Base-by-base conservation (phyloP, 441 rosid genomes). In the Melastoma candidum region DNA sequence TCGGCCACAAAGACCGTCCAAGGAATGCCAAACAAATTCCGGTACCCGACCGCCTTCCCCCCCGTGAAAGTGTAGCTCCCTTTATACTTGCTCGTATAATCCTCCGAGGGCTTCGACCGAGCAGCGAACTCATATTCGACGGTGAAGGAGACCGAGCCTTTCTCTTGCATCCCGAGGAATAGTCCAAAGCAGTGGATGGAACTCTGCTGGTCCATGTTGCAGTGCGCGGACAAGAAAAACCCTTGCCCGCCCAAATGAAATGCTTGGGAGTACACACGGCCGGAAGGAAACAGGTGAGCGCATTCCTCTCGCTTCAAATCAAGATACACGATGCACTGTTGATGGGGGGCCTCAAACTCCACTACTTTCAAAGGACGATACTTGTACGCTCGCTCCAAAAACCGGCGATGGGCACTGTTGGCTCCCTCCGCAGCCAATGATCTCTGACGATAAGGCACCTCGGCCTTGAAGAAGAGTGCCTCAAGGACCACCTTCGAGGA, bases 391-490 rank as follows among this genome's bases (percentile, higher is more conserved):
- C 67, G 48, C 56, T 63, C 67, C 46, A 56, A 55, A 32, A 54
- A 63, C 24, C 61, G 67, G 11, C 61, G 61, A 12, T 50, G 44
- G 6, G 26, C 11, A 26, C 51, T n/a, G 47, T 26, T 56, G 43
- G 51, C 61, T 51, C 56, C 67, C 44, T 63, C 67, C 0, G 61
- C 67, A 49, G 67, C 67, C 7, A 63, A 56, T 3, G 67, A 44
- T 26, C 67, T 44, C 27, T 63, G 67, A 45, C 61, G 50, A 45
- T 63, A 63, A 5, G 67, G 60, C 2, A 56, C 60, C 47, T 63
- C 67, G 32, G 61, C 67, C 61, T 63, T 63, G 67, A 56, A 63
- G 46, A 63, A 63, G 49, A 63, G 56, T 44, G 61, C 67, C 57
- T 63, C 67, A 10, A 63, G 61, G 2, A 63, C 67, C 14, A 63